Conservation (phyloP, 2,329 filamentous ascomycete species). For the Drechslera avenae region DNA sequence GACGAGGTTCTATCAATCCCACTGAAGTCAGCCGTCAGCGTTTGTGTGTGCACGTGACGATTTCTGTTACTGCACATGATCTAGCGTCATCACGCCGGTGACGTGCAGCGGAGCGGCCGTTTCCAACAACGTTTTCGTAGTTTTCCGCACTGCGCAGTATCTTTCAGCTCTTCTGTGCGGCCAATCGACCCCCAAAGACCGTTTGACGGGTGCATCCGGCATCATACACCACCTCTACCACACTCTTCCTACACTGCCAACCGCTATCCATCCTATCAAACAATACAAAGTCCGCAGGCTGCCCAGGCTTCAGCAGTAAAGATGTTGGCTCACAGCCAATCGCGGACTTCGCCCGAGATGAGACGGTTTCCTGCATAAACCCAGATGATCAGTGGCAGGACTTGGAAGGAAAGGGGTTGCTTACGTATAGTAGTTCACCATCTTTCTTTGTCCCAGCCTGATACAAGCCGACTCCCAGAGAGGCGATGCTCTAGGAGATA, state of each 20-base stretch:
- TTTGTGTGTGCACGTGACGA: not conserved
- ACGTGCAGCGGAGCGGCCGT: not conserved
- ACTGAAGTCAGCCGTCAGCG: not conserved
- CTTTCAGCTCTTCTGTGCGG: slow-evolving; percentile 3
- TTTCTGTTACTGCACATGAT: not conserved
- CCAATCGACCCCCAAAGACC: slow-evolving; percentile 34
- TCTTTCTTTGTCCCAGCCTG: slow-evolving; percentile 67
- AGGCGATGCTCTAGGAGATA: slow-evolving; percentile 2
- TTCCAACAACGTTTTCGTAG: not conserved
- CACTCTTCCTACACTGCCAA: slow-evolving; percentile 51
- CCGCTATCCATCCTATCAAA: slow-evolving; percentile 45
- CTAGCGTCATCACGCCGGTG: not conserved
- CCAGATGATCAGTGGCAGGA: slow-evolving; percentile 21
- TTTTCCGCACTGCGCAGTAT: not conserved
- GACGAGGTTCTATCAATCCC: too few species aligned
- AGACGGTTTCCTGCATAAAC: slow-evolving; percentile 54
- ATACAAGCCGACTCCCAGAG: slow-evolving; percentile 67
- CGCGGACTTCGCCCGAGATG: slow-evolving; percentile 48
- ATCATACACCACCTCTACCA: slow-evolving; percentile 55
- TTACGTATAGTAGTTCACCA: slow-evolving; percentile 63
- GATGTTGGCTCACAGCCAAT: slow-evolving; percentile 48
- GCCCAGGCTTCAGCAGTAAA: slow-evolving; percentile 42
- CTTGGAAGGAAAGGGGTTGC: slow-evolving; percentile 26
- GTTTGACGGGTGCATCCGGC: slow-evolving; percentile 41
- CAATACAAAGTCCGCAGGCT: slow-evolving; percentile 52